A percentile compares a stretch with the other conserved stretches of the same genome.
Conservation (phyloP, 208 protist genomes). For the Leishmania aethiopica region DNA sequence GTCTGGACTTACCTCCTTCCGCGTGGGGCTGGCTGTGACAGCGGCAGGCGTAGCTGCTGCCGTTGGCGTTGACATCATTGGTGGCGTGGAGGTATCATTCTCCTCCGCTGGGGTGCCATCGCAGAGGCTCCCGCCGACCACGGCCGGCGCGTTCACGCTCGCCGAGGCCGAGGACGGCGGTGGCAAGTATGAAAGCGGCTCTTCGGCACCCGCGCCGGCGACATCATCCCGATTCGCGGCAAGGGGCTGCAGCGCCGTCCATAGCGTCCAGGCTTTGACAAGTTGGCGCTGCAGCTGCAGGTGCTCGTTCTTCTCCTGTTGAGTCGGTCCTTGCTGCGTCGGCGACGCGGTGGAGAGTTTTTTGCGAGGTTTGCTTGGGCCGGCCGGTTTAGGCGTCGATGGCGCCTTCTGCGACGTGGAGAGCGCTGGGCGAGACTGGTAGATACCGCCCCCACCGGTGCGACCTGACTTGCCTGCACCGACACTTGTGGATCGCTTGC, state of each 20-base stretch:
- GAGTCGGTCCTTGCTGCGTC: not conserved
- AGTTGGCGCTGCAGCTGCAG: constrained; percentile 20
- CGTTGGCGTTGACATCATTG: not conserved
- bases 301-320: not conserved
- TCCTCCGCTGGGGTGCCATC: not conserved
- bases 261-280: constrained; percentile 24
- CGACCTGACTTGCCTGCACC: constrained; percentile 14
- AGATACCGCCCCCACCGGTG: constrained; percentile 4
- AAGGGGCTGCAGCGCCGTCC: constrained; percentile 12
- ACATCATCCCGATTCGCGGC: not conserved
- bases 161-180: constrained; percentile 13
- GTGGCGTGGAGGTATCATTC: not conserved
- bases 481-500: constrained; percentile 25
- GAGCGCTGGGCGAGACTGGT: constrained; percentile 3
- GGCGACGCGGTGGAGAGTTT: not conserved
- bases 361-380: not conserved
- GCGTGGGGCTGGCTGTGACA: not conserved
- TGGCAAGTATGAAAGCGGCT: constrained; percentile 1
- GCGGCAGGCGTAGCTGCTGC: constrained; percentile 4
- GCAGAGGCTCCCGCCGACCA: not conserved
- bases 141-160: not conserved
- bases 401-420: constrained; percentile 9
- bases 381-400: not conserved
- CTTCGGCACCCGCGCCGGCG: not conserved
- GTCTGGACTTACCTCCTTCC: not conserved